Base-by-base conservation (phyloP, 163 green algal genomes). In the Chloromonas sp. region DNA sequence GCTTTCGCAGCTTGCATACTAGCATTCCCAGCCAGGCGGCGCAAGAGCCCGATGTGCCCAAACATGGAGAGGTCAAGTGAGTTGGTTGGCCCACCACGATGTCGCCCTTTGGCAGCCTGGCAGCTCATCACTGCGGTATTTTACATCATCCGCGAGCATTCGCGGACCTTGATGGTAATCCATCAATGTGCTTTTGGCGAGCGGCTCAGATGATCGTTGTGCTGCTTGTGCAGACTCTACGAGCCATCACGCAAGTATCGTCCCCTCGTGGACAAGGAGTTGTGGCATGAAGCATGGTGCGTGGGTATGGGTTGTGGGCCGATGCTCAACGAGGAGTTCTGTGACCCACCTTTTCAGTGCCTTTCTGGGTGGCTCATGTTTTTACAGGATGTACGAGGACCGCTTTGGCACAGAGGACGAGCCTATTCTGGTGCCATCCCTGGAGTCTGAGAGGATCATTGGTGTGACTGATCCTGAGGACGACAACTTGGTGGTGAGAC, bases 381-480 rank as follows among this genome's bases (percentile, higher is more conserved):
- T 71, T 58, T 82, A 36, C 85, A 93, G 90, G 91, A 91, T 92
- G 83, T 93, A 94, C 74, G 91, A 94, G 87, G 89, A 92, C 36
- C 86, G 87, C 58, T 94, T 94, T 81, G 93, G 93, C 62, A 95
- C 93, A 0, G 87, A 92, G 85, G 89, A 94, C 60, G 91, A 94
- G 84, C 93, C 93, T 3, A 91, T 94, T 61, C 81, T 91, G 11
- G 93, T 96, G 13, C 92, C 89, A 60, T 90, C 86, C 70, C 81
- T 89, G 81, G 89, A 92, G 78, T 14, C 82, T 0, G 89, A 95
- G 86, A 87, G 92, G 58, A 95, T 96, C 74, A 94, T 96, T n/a
- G 92, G 92, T 5, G 90, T 93, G 60, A 94, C 92, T 0, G 92
- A 96, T 79, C 92, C 93, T 13, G 91, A 96, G 71, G 92, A 95